Conservation (phyloP, 1,284 basidiomycete genomes). For the Rhodotorula mucilaginosa region DNA sequence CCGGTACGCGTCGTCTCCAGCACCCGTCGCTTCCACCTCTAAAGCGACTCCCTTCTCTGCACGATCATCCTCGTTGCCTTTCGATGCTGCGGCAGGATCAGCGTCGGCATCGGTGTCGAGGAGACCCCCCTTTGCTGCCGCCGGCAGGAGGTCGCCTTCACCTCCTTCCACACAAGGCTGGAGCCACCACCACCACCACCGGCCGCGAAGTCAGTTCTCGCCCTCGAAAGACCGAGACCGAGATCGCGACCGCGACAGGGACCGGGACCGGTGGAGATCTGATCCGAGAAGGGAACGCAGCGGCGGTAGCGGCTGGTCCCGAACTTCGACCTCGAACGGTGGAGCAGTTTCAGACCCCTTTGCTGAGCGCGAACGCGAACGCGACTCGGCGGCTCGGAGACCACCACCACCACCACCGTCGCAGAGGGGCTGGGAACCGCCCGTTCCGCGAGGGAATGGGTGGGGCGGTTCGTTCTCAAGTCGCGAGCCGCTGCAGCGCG, state of each 20-base stretch:
- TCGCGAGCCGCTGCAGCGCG: not conserved
- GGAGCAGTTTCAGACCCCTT: not conserved
- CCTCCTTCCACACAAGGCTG: not conserved
- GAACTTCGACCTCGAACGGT: not conserved
- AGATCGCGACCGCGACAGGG: slow-evolving; percentile 51
- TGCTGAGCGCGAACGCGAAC: not conserved
- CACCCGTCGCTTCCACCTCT: not conserved
- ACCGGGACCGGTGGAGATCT: slow-evolving; percentile 43
- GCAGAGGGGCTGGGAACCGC: not conserved
- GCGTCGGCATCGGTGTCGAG: not conserved
- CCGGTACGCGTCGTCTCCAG: not conserved
- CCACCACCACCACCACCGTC: not conserved
- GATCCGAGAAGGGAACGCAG: slow-evolving; percentile 12
- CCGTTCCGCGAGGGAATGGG: slow-evolving; percentile 1
- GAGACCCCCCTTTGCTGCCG: not conserved
- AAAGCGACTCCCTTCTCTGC: not conserved
- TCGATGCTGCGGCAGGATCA: not conserved
- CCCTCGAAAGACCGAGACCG: slow-evolving; percentile 21
- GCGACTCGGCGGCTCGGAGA: not conserved
- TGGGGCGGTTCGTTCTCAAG: not conserved
- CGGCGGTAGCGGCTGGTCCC: not conserved
- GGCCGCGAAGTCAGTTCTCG: not conserved
- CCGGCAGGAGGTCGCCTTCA: not conserved
- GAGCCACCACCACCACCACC: not conserved
- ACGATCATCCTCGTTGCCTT: not conserved